Conservation (phyloP, 1,284 basidiomycete species). For the Caloboletus inedulis region DNA sequence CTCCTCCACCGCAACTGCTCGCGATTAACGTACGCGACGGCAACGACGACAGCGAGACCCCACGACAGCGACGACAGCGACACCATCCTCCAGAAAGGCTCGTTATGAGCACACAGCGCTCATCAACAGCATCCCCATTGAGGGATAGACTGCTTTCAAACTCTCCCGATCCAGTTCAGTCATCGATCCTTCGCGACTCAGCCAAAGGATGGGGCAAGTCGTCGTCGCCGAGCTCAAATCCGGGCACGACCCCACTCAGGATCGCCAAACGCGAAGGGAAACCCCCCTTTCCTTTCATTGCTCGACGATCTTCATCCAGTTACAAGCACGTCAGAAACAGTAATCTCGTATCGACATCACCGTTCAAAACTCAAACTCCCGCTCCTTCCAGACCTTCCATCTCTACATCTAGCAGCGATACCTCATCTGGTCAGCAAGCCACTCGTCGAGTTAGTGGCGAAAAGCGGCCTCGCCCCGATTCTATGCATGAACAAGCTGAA, state of each 20-base stretch:
- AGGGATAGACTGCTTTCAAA: slow-evolving; percentile 59
- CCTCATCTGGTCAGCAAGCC: slow-evolving; percentile 18
- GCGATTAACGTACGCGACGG: slow-evolving; percentile 13
- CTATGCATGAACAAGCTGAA: slow-evolving; percentile 66
- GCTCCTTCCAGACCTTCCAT: slow-evolving; percentile 44
- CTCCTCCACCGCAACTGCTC: slow-evolving; percentile 7
- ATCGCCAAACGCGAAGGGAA: slow-evolving; percentile 64
- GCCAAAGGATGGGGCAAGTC: slow-evolving; percentile 50
- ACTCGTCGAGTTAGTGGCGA: slow-evolving; percentile 66
- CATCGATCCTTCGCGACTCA: slow-evolving; percentile 57
- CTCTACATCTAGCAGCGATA: slow-evolving; percentile 10
- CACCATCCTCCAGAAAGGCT: slow-evolving; percentile 6
- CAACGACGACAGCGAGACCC: slow-evolving; percentile 12
- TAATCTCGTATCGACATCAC: slow-evolving; percentile 85
- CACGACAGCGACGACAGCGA: slow-evolving; percentile 24
- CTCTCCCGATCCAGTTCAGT: slow-evolving; percentile 61
- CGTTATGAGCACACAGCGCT: slow-evolving; percentile 29
- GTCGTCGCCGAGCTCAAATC: slow-evolving; percentile 38
- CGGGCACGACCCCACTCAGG: slow-evolving; percentile 60
- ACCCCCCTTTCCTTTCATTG: slow-evolving; percentile 45
- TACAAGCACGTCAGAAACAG: slow-evolving; percentile 81
- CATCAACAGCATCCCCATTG: slow-evolving; percentile 11
- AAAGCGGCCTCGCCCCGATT: slow-evolving; percentile 65
- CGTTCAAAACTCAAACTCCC: slow-evolving; percentile 72
- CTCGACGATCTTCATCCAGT: slow-evolving; percentile 75